phyloP scores from a whole-genome alignment of 2,329 filamentous ascomycete genomes.

The Xylaria sp. region DNA sequence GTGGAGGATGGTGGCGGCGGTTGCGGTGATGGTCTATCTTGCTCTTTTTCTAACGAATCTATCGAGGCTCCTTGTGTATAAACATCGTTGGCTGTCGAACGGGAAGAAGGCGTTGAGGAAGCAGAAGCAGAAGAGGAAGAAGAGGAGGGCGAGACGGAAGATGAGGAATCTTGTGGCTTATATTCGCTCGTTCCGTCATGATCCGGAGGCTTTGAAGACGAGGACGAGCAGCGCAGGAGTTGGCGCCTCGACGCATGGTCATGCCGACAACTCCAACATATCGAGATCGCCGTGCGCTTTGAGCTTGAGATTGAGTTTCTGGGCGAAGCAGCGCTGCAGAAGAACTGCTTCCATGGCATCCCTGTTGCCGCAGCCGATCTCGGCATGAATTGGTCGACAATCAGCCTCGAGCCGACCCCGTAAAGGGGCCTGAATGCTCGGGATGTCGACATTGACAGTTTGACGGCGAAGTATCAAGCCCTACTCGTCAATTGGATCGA shows the following conservation, averaged over 20 bases:
- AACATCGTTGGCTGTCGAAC: conserved; percentile 12
- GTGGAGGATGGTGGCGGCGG: conserved; percentile 23
- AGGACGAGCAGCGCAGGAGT: conserved; percentile 47
- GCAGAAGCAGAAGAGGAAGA: conserved; percentile 12
- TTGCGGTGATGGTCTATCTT: conserved; percentile 25
- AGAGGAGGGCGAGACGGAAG: conserved; percentile 13
- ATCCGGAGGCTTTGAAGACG: conserved; percentile 45
- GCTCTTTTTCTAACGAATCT: conserved; percentile 18
- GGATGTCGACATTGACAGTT: conserved; percentile 45
- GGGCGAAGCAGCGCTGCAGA: conserved; percentile 29
- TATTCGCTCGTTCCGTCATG: conserved; percentile 22
- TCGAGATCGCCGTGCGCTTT: conserved; percentile 31
- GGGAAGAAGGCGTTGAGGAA: conserved; percentile 17
- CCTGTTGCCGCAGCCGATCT: conserved; percentile 33
- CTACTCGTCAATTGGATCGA: conserved; percentile 15
- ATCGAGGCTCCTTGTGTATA: conserved; percentile 5
- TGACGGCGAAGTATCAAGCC: conserved; percentile 8
- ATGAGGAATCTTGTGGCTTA: conserved; percentile 11
- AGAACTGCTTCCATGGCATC: conserved; percentile 39
- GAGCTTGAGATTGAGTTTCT: conserved; percentile 26
- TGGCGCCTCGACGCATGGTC: conserved; percentile 38
- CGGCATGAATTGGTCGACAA: conserved; percentile 46
- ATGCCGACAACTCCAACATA: conserved; percentile 48
- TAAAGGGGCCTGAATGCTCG: conserved; percentile 46
- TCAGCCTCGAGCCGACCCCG: conserved; percentile 44